Percentiles rank a stretch among this genome's conserved stretches.
phyloP scores from a whole-genome alignment of 1,139 yeast genomes.

The Magnusiomyces clavatus region DNA sequence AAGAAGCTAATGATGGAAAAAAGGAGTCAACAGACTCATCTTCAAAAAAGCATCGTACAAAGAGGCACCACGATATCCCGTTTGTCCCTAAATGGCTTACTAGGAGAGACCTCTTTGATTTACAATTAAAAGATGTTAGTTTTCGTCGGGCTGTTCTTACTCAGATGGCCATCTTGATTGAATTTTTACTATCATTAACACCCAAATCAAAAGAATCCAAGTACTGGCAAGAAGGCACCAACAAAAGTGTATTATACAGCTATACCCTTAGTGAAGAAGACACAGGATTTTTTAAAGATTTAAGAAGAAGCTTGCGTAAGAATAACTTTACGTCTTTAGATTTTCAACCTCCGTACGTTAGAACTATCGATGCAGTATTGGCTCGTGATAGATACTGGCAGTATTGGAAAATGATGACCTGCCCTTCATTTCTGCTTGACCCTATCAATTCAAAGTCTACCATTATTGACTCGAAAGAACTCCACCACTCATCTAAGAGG shows the following conservation, averaged over 20 bases:
- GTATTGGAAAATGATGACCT: conserved; percentile 30
- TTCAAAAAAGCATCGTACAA: background rate
- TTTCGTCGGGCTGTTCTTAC: conserved; percentile 30
- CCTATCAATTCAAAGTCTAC: conserved; percentile 13
- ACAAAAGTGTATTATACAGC: conserved; percentile 25
- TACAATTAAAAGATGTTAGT: conserved; percentile 30
- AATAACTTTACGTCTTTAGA: conserved; percentile 14
- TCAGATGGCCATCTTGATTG: conserved; percentile 29
- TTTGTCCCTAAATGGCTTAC: conserved; percentile 35
- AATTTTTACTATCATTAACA: conserved; percentile 25
- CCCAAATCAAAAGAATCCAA: conserved; percentile 12
- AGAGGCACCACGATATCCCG: background rate
- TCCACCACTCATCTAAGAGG: background rate
- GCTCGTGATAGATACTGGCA: conserved; percentile 30
- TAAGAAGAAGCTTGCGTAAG: conserved; percentile 14
- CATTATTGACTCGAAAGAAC: background rate
- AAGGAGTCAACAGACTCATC: background rate
- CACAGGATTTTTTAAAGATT: conserved; percentile 18
- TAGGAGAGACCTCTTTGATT: conserved; percentile 28
- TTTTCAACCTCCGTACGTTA: conserved; percentile 18
- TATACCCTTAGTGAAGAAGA: conserved; percentile 21
- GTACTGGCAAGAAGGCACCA: conserved; percentile 20
- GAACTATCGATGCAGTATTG: conserved; percentile 21
- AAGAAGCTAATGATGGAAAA: background rate
- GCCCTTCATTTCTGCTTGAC: conserved; percentile 28